A percentile compares a stretch with the other conserved stretches of the same genome.
Conservation (phyloP, 805 yeast genomes). For the Monosporozyma servazzii region DNA sequence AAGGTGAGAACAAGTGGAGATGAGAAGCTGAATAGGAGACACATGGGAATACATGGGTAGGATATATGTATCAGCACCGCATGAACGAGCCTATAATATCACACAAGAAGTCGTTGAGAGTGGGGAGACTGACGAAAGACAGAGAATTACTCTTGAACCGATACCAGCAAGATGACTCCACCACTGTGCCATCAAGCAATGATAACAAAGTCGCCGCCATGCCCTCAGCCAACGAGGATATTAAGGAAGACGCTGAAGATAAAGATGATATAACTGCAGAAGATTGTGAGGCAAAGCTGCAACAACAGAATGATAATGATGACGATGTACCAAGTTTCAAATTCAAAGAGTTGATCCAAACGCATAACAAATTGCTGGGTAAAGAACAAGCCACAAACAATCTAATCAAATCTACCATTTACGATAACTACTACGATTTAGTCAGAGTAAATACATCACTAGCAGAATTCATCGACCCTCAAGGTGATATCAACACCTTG, state of each 20-base stretch:
- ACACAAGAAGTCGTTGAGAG: conserved; percentile 23
- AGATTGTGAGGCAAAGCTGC: not conserved
- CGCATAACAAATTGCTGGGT: conserved; percentile 22
- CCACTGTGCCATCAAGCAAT: not conserved
- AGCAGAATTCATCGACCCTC: not conserved
- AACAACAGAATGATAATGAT: not conserved
- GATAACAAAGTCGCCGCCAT: not conserved
- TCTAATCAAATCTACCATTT: conserved; percentile 59
- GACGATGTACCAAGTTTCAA: conserved; percentile 3
- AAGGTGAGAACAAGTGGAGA: no score
- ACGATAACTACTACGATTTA: conserved; percentile 66
- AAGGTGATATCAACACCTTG: not conserved
- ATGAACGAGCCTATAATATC: conserved; percentile 27
- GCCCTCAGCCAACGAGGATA: not conserved
- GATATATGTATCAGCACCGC: no score
- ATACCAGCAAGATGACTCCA: conserved; percentile 10
- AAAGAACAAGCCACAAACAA: conserved; percentile 25
- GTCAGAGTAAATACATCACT: conserved; percentile 37
- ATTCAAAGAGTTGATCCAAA: conserved; percentile 18
- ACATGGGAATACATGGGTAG: no score
- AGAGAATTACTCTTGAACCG: conserved; percentile 20
- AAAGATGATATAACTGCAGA: not conserved
- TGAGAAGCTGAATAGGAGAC: no score
- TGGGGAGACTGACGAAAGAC: conserved; percentile 15
- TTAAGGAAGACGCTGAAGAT: no score